Evolutionary conservation across 805 yeast genomes (phyloP), one percentile per base, ranked within the genome.

Genomic region (Lachancea thermotolerans): DNA sequence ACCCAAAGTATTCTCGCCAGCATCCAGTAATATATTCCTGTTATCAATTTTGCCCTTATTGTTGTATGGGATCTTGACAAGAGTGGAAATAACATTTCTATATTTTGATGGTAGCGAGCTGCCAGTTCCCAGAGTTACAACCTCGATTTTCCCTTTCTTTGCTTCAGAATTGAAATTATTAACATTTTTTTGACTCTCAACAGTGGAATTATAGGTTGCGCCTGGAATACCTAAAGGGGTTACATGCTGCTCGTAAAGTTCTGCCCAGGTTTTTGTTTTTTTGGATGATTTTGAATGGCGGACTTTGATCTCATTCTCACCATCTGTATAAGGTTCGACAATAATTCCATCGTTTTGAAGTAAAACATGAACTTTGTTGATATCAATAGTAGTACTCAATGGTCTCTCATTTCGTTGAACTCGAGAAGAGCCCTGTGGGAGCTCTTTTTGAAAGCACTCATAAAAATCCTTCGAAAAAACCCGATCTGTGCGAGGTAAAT

Each of bases 1-100:
- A 1, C 95, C 96, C 17, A 83, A 56, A 0, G 98, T 87, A 48
- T 87, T 89, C 60, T 93, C 99, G 14, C 99, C 99, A n/a, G 93
- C 95, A 65, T 93, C 99, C 32, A 93, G 66, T 17, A 93, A 54
- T 0, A 85, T 60, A 2, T 82, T 63, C 51, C 76, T 67, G 55
- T 59, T 71, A 6, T 44, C 42, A 4, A 64, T 36, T 3, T 55
- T 47, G 0, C 55, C 65, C 21, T 52, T 48, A 11, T 50, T 54
- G 37, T 49, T 25, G 47, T 60, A 71, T 1, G 96, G 95, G 1
- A 89, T 54, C 49, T 96, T 75, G 2, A 93, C 72, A 18, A 89
- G 61, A 15, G 86, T 85, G 0, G 93, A 83, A 12, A 85, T 75
- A 1, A 93, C 99, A 58, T 93, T 93, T 53, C 98, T 73, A 54